Evolutionary conservation across 2,329 filamentous ascomycete species (phyloP), one percentile per base, ranked within the genome.

Genomic region (Aspergillus novoparasiticus): DNA sequence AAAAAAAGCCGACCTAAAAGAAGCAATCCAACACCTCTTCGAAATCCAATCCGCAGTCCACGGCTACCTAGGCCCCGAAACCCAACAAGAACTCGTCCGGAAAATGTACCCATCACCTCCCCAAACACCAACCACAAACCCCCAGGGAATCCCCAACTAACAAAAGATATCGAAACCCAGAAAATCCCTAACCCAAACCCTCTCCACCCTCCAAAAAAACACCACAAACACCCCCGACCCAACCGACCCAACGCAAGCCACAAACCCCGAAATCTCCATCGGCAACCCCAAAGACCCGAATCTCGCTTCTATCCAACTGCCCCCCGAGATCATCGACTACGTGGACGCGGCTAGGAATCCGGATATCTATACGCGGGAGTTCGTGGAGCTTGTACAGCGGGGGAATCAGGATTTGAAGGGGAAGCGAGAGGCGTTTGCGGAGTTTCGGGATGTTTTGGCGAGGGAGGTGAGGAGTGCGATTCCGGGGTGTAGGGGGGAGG

Each of bases 331-430:
- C 36, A 84, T 88, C 66, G 81, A 83, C 60, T 90, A 89, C 72
- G 86, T 90, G 39, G 86, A 89, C 69, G 80, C 83, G 23, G 83
- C 85, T 21, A 84, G 87, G 26, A 90, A 90, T 70, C 87, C 87
- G 9, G 87, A 89, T 69, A 89, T 89, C 68, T 89, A 88, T 75
- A 89, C 86, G 10, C 82, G 87, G 53, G 86, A 89, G 68, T 88
- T 89, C 66, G 85, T 89, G 51, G 87, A 90, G 75, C 79, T 86
- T 32, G 85, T 87, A 10, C 87, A 89, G 77, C 81, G 83, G 64
- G 83, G 84, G 56, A 90, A 90, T 66, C 86, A 88, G 71, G 83
- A 86, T 74, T 75, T 89, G 58, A 87, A 86, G 68, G 87, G 87
- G 36, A 86, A 86, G 69, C 81, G 80, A 61, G 82, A 87, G 69